Percentiles rank a stretch among this genome's conserved stretches.
phyloP scores from a whole-genome alignment of 2,329 filamentous ascomycete species.

The Leptographium wingfieldii region DNA sequence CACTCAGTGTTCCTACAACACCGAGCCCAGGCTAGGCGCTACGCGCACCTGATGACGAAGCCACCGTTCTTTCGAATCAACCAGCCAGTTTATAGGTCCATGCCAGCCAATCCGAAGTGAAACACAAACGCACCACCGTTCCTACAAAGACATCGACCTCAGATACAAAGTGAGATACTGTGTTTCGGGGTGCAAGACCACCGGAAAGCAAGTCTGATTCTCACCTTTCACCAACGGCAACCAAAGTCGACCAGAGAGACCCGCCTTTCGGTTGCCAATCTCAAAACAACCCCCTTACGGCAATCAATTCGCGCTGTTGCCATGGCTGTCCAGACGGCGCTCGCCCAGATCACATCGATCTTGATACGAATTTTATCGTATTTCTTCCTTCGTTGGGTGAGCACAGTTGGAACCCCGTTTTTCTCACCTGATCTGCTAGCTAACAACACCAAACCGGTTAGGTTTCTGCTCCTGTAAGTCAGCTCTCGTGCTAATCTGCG shows the following conservation, averaged over 20 bases:
- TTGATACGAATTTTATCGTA: constrained; percentile 37
- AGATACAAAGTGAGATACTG: too few relatives aligned
- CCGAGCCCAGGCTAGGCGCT: neutral
- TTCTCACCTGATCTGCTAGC: neutral
- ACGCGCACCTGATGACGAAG: neutral
- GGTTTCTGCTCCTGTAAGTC: constrained; percentile 25
- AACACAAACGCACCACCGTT: neutral
- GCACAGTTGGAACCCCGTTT: constrained; percentile 7
- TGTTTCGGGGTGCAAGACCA: neutral
- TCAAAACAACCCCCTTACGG: neutral
- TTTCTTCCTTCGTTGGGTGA: constrained; percentile 51
- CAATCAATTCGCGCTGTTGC: neutral
- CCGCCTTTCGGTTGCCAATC: neutral
- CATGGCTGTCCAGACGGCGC: constrained; percentile 20
- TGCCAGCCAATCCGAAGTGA: neutral
- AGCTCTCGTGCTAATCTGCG: neutral
- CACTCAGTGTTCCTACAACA: neutral
- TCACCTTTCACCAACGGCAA: neutral
- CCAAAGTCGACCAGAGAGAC: neutral
- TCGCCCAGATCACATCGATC: constrained; percentile 33
- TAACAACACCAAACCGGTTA: neutral
- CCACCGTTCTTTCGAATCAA: neutral
- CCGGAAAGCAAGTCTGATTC: neutral
- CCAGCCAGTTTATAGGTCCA: neutral
- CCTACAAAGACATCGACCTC: neutral